Conservation (phyloP, 73 alveolate genomes). For the Tetrahymena thermophila region DNA sequence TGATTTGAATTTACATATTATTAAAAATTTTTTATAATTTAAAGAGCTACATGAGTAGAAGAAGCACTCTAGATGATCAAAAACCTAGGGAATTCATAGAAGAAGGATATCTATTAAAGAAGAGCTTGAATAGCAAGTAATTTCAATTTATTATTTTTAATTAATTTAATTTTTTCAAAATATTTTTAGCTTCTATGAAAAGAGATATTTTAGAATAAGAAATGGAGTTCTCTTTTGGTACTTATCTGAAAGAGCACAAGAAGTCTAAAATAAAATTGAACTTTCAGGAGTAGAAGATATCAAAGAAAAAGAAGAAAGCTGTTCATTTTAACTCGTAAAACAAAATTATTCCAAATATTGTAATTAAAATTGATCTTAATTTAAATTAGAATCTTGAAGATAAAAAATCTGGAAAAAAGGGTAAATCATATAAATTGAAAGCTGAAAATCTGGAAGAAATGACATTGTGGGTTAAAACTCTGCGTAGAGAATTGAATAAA, state of each 20-base stretch:
- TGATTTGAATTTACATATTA: not conserved
- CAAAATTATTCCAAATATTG: not conserved
- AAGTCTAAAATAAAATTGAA: conserved; percentile 23
- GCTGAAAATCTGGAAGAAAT: conserved; percentile 24
- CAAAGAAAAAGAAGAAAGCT: conserved; percentile 16
- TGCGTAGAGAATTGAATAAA: conserved; percentile 12
- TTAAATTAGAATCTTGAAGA: not conserved
- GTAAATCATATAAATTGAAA: conserved; percentile 16
- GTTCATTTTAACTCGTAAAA: not conserved
- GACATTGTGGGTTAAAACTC: conserved; percentile 23
- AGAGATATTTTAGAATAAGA: conserved; percentile 36
- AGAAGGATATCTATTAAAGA: not conserved
- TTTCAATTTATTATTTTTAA: not conserved
- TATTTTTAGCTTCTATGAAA: not conserved
- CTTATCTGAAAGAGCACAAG: conserved; percentile 14
- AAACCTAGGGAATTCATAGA: not conserved
- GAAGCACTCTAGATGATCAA: not conserved
- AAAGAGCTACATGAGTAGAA: not conserved
- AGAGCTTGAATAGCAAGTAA: not conserved
- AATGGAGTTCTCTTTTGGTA: conserved; percentile 36
- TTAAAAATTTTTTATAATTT: too few relatives aligned
- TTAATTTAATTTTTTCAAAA: not conserved
- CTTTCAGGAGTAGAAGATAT: conserved; percentile 12
- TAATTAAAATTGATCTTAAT: not conserved
- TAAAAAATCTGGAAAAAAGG: not conserved